Evolutionary conservation across 179 eudicot genomes (phyloP).

Genomic region (Dionaea muscipula): DNA sequence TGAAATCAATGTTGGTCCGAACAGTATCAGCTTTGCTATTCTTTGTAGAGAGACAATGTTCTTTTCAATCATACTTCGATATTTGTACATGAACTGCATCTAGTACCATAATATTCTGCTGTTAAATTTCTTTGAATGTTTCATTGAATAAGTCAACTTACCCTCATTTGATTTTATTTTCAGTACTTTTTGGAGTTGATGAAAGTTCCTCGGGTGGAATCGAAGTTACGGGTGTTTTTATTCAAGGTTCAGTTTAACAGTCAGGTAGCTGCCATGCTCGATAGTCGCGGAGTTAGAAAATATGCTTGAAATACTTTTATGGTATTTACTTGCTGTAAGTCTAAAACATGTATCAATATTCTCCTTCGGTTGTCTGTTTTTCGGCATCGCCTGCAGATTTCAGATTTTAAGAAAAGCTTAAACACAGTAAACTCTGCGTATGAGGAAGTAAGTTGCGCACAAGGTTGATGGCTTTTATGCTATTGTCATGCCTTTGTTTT

Average conservation of each 20-base stretch:
- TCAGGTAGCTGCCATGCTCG: constrained; percentile 40
- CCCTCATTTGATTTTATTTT: constrained; percentile 2
- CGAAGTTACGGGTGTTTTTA: constrained; percentile 83
- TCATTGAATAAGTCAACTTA: background rate
- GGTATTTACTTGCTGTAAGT: no score
- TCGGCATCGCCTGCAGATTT: constrained; percentile 35
- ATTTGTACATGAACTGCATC: no score
- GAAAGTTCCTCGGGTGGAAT: constrained; percentile 96
- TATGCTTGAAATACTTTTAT: no score
- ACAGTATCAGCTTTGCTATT: no score
- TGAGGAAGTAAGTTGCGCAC: constrained; percentile 47
- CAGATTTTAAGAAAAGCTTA: constrained; percentile 74
- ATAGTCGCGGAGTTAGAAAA: background rate
- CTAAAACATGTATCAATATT: background rate
- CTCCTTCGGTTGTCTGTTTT: constrained; percentile 9
- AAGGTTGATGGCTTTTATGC: constrained; percentile 11
- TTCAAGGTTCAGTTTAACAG: constrained; percentile 84
- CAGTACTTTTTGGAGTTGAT: constrained; percentile 94
- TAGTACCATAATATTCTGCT: no score
- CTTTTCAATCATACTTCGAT: no score
- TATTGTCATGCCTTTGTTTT: constrained; percentile 12
- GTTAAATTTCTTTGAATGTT: no score
- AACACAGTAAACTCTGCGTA: constrained; percentile 73
- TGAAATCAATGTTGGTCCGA: no score
- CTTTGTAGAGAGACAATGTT: no score